Evolutionary conservation across 371 early-diverging fungal genomes (phyloP).

Genomic region (Rhizopus sp.): DNA sequence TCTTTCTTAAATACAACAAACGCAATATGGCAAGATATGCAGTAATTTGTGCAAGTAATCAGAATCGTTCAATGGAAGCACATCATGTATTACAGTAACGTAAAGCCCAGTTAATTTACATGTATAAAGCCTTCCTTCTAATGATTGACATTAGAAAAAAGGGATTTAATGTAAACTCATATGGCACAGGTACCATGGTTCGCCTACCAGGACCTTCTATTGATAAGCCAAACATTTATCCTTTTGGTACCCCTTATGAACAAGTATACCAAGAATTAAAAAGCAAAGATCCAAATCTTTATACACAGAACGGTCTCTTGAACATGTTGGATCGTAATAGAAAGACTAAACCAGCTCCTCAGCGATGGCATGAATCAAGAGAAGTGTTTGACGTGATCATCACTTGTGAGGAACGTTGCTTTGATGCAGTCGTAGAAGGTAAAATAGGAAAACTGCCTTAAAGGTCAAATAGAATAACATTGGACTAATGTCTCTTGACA

Average conservation of each 20-base stretch:
- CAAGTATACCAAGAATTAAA: conserved; percentile 86
- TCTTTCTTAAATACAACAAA: neutral
- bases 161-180: conserved; percentile 82
- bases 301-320: conserved; percentile 88
- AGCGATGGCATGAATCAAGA: conserved; percentile 78
- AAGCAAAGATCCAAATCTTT: conserved; percentile 70
- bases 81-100: conserved; percentile 80
- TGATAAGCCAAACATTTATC: conserved; percentile 88
- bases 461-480: neutral
- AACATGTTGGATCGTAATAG: conserved; percentile 92
- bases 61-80: conserved; percentile 97
- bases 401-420: conserved; percentile 96
- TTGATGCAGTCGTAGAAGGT: conserved; percentile 94
- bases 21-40: conserved; percentile 76
- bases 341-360: conserved; percentile 88
- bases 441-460: conserved; percentile 1
- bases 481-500: conserved; percentile 16
- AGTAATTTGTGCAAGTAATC: conserved; percentile 96
- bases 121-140: neutral
- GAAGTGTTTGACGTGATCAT: conserved; percentile 91
- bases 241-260: conserved; percentile 92
- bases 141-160: conserved; percentile 52
- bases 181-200: conserved; percentile 89
- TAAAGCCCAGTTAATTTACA: neutral
- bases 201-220: conserved; percentile 92